A percentile compares a stretch with the other conserved stretches of the same genome.
These are phyloP conservation scores for Bruguiera hainesii DNA, from an alignment of 441 rosid genomes.

Conservation along the genomic window DNA sequence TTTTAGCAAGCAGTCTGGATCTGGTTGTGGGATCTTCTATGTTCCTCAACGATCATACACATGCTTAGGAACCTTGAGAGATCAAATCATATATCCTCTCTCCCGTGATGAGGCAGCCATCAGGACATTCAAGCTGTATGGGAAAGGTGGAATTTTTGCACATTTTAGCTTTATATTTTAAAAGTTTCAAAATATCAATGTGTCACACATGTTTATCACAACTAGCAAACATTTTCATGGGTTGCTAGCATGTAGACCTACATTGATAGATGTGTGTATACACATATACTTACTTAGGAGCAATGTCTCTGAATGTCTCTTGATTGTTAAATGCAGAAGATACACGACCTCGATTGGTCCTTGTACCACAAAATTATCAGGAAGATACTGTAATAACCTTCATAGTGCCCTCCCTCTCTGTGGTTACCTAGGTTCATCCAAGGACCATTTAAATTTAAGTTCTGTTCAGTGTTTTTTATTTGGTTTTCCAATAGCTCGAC, in stretches of 20 bases:
- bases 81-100: conserved; percentile 98
- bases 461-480: not conserved
- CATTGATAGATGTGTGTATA: not conserved
- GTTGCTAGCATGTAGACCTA: no score
- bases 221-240: no score
- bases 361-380: not conserved
- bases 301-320: not conserved
- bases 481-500: not conserved
- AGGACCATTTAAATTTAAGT: not conserved
- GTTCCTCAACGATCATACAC: conserved; percentile 98
- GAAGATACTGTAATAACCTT: conserved; percentile 1
- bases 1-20: conserved; percentile 46
- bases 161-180: conserved; percentile 16
- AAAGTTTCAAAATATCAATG: not conserved
- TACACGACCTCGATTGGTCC: not conserved
- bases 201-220: no score
- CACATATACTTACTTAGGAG: not conserved
- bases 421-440: not conserved
- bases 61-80: conserved; percentile 97
- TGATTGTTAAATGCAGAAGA: not conserved
- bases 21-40: conserved; percentile 75
- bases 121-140: conserved; percentile 46
- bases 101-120: conserved; percentile 77
- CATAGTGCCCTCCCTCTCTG: not conserved
- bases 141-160: conserved; percentile 45